Base-by-base conservation (phyloP, 2,329 filamentous ascomycete genomes). In the Colletotrichum sp. region DNA sequence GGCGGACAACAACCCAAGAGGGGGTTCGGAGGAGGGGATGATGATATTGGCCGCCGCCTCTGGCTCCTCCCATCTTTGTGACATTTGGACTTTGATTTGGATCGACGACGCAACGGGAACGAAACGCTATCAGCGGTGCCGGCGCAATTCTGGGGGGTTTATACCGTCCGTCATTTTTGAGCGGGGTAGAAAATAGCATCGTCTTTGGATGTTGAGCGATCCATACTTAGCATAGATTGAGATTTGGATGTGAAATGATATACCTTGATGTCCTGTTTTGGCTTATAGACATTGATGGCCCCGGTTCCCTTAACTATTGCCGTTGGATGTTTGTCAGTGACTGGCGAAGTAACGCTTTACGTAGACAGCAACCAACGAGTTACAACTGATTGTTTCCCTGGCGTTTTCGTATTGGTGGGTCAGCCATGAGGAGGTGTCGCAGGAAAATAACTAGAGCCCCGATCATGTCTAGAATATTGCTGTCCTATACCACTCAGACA, bases 21-120 rank as follows among this genome's bases (percentile, higher is more conserved):
- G 8, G 9, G 24, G 28, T 18, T 10, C 34, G 5, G 15, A 8
- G 32, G 13, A 63, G 44, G 60, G 49, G 15, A 18, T 18, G 55
- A 52, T 13, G 62, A 65, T 8, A 18, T 34, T 9, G 69, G 16
- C 70, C 34, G 30, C 70, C 49, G 34, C 21, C 49, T 49, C 59
- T 26, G 28, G 30, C 62, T 55, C 28, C 39, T 39, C 28, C 57
- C 26, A 59, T 60, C 18, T 52, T 73, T 44, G 65, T 69, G 73
- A 73, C 34, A 60, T 73, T 69, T 65, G 64, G 64, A 69, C 64
- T 76, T 73, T 26, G 32, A 28, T 59, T 73, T 69, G 73, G 26
- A 69, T 73, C 44, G 32, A 69, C 32, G 70, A 76, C 34, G 64
- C 64, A 64, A 64, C 52, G 70, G 57, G 64, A 73, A 69, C 64